These are phyloP conservation scores for Cystofilobasidium ferigula DNA, from an alignment of 768 basidiomycete species.

Conservation along the genomic window DNA sequence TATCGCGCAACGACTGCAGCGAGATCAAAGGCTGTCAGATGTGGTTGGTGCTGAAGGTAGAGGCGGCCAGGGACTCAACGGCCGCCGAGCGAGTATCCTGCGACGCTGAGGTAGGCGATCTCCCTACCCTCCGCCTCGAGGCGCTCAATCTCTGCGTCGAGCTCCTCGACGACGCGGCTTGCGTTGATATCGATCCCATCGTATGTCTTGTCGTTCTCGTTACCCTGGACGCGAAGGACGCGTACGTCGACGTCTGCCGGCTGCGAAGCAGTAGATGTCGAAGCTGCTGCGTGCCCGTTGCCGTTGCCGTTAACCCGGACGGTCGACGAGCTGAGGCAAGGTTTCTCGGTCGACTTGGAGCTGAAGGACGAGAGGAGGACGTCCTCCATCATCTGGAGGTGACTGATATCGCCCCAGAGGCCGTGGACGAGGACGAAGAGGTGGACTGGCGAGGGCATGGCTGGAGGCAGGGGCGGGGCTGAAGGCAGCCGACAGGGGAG, in stretches of 20 bases:
- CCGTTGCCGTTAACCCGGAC: background rate
- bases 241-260: conserved; percentile 29
- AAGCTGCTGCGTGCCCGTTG: conserved; percentile 11
- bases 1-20: conserved; percentile 44
- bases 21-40: background rate
- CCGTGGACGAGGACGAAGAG: conserved; percentile 37
- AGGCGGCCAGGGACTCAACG: background rate
- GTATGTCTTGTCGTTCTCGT: conserved; percentile 46
- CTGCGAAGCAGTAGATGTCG: too few species aligned
- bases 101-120: conserved; percentile 60
- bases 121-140: conserved; percentile 46
- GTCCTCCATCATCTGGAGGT: conserved; percentile 50
- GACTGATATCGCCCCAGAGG: conserved; percentile 69
- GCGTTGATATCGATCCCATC: conserved; percentile 78
- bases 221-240: conserved; percentile 53
- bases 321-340: too few species aligned
- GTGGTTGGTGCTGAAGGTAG: background rate
- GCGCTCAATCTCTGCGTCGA: conserved; percentile 48
- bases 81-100: conserved; percentile 50
- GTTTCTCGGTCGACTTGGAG: conserved; percentile 34
- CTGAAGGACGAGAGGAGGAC: conserved; percentile 43
- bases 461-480: too few species aligned
- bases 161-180: conserved; percentile 69
- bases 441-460: conserved; percentile 21
- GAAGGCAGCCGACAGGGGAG: too few species aligned